These are phyloP conservation scores for Babesia divergens DNA, from an alignment of 169 alveolate species.

Conservation along the genomic window DNA sequence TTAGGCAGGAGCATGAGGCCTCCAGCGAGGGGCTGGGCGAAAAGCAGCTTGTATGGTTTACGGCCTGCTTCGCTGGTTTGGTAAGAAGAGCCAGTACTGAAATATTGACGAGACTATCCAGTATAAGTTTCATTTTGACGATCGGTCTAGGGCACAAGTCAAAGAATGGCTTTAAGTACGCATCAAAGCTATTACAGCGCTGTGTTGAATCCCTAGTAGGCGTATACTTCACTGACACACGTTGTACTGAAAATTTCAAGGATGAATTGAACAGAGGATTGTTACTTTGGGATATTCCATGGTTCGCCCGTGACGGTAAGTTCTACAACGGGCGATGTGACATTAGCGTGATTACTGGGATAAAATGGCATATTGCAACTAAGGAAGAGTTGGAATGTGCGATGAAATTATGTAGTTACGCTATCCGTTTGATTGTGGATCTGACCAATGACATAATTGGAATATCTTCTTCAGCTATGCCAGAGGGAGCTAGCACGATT, in stretches of 20 bases:
- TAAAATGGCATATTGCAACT: constrained; percentile 29
- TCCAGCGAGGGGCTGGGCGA: neutral
- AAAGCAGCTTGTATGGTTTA: constrained; percentile 23
- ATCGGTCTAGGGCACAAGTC: constrained; percentile 36
- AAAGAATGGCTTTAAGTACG: constrained; percentile 27
- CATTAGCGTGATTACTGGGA: neutral
- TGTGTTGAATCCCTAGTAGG: constrained; percentile 12
- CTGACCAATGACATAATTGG: neutral
- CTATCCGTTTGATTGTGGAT: neutral
- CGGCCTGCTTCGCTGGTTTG: constrained; percentile 31
- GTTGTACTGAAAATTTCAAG: constrained; percentile 4
- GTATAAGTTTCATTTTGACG: neutral
- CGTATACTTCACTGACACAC: constrained; percentile 15
- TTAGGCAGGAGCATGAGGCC: constrained; percentile 3
- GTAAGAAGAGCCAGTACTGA: constrained; percentile 29
- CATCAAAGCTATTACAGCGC: constrained; percentile 43
- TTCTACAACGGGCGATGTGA: constrained; percentile 16
- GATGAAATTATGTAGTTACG: neutral
- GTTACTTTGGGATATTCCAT: constrained; percentile 35
- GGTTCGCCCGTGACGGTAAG: constrained; percentile 31
- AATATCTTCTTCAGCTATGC: neutral
- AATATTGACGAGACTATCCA: neutral
- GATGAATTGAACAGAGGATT: constrained; percentile 5
- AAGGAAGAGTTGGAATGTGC: constrained; percentile 4
- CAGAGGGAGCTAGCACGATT: neutral